These are phyloP conservation scores for Colletotrichum godetiae DNA, from an alignment of 2,329 filamentous ascomycete species.

Conservation along the genomic window DNA sequence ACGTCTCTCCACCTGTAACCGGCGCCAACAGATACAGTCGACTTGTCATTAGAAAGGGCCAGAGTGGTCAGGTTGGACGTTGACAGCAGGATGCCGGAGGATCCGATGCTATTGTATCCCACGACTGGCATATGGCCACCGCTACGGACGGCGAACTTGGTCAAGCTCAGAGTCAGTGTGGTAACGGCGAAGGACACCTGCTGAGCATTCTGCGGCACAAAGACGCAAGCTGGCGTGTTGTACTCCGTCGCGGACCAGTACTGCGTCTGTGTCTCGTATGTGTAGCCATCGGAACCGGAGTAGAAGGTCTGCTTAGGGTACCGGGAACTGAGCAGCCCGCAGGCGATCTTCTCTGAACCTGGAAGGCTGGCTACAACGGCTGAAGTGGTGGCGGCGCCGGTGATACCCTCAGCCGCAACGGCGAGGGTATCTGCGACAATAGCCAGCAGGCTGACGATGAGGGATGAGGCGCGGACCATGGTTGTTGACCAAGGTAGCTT, in stretches of 20 bases:
- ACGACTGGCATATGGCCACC: conserved; percentile 45
- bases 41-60: conserved; percentile 42
- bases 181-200: conserved; percentile 40
- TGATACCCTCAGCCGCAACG: not conserved
- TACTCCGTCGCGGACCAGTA: conserved; percentile 24
- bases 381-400: not conserved
- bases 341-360: conserved; percentile 11
- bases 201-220: conserved; percentile 39
- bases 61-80: conserved; percentile 48
- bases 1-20: conserved; percentile 45
- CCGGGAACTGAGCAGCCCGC: not conserved
- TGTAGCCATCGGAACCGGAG: conserved; percentile 9
- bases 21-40: conserved; percentile 44
- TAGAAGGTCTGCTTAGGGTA: conserved; percentile 17
- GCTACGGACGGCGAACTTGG: conserved; percentile 41
- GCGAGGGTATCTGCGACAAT: conserved; percentile 1
- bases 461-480: conserved; percentile 3
- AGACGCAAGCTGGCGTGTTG: conserved; percentile 40
- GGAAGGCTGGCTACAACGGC: not conserved
- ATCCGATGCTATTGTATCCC: conserved; percentile 42
- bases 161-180: conserved; percentile 37
- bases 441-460: conserved; percentile 1
- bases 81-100: conserved; percentile 48
- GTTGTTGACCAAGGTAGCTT: not conserved
- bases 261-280: conserved; percentile 23